Conservation (phyloP, 1,284 basidiomycete genomes). For the Coniophora puteana region DNA sequence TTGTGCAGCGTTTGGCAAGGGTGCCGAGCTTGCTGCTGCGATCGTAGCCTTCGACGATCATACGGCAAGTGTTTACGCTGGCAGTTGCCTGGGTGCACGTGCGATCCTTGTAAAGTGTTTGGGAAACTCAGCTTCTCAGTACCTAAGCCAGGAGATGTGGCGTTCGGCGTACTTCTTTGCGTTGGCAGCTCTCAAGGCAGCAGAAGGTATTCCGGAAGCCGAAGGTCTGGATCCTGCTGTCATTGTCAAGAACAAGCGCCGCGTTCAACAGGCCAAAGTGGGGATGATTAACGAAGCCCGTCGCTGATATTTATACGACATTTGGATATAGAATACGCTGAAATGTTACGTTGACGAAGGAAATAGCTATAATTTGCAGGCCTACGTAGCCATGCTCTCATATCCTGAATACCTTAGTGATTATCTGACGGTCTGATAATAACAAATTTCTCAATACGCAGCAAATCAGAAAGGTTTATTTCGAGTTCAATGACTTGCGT, state of each 20-base stretch:
- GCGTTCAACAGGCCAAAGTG: slow-evolving; percentile 18
- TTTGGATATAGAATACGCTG: no score
- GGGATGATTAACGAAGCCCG: no score
- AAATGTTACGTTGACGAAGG: no score
- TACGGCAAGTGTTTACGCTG: slow-evolving; percentile 14
- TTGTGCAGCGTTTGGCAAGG: slow-evolving; percentile 16
- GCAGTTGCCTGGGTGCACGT: slow-evolving; percentile 11
- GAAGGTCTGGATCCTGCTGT: slow-evolving; percentile 10
- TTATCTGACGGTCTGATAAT: no score
- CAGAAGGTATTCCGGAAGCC: slow-evolving; percentile 5
- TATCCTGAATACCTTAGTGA: no score
- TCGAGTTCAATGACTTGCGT: no score
- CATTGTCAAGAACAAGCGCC: slow-evolving; percentile 17
- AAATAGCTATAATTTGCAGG: no score
- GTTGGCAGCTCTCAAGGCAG: slow-evolving; percentile 12
- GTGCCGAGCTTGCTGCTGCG: slow-evolving; percentile 23
- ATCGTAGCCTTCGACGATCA: slow-evolving; percentile 20
- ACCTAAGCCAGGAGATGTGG: no score
- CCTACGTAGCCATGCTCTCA: no score
- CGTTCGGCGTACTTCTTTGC: slow-evolving; percentile 19
- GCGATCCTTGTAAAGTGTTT: slow-evolving; percentile 25
- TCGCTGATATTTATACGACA: no score
- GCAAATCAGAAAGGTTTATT: no score
- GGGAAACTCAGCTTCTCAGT: slow-evolving; percentile 27
- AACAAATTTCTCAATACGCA: no score